phyloP scores from a whole-genome alignment of 2,329 filamentous ascomycete species.

The Lachnellula hyalina region DNA sequence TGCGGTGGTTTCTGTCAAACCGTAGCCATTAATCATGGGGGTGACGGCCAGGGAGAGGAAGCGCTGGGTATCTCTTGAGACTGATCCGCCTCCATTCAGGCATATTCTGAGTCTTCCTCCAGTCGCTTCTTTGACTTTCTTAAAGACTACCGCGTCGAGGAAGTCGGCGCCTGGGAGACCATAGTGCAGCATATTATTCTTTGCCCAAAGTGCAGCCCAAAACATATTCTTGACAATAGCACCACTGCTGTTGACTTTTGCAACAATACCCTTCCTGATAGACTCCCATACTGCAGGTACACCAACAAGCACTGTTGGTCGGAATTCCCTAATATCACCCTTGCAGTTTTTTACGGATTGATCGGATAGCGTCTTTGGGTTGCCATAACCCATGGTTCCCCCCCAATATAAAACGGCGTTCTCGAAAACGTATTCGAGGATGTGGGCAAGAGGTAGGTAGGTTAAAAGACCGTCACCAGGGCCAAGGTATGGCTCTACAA shows the following conservation, averaged over 20 bases:
- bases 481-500: slow-evolving; percentile 71
- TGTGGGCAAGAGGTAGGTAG: slow-evolving; percentile 92
- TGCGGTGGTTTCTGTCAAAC: slow-evolving; percentile 86
- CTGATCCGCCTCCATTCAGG: slow-evolving; percentile 80
- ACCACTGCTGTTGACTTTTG: slow-evolving; percentile 66
- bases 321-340: slow-evolving; percentile 87
- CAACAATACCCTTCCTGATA: slow-evolving; percentile 84
- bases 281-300: slow-evolving; percentile 96
- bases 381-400: slow-evolving; percentile 86
- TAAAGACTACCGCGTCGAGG: slow-evolving; percentile 79
- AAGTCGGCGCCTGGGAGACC: slow-evolving; percentile 60
- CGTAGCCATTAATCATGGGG: slow-evolving; percentile 90
- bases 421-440: slow-evolving; percentile 91
- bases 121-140: slow-evolving; percentile 81
- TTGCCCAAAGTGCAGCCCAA: slow-evolving; percentile 55
- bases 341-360: slow-evolving; percentile 77
- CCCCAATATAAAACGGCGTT: slow-evolving; percentile 83
- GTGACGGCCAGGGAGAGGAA: slow-evolving; percentile 88
- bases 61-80: slow-evolving; percentile 76
- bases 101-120: slow-evolving; percentile 81
- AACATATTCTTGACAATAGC: slow-evolving; percentile 69
- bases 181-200: slow-evolving; percentile 48
- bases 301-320: slow-evolving; percentile 81
- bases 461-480: slow-evolving; percentile 74
- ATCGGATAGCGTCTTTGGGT: slow-evolving; percentile 80